These are phyloP conservation scores for Silybum marianum DNA, from an alignment of 129 eudicot species.

Conservation along the genomic window DNA sequence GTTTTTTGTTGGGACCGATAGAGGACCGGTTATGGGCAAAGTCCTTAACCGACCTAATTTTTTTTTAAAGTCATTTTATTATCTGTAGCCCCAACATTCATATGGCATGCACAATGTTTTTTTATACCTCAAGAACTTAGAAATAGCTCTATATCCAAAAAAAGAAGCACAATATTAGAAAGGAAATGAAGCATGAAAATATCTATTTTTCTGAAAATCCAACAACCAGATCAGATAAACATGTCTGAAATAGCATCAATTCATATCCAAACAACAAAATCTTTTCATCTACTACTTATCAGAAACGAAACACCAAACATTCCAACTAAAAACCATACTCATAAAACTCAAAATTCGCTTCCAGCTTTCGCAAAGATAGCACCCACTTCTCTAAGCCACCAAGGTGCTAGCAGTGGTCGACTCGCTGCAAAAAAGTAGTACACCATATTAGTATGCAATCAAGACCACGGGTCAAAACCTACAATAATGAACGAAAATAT, in stretches of 20 bases:
- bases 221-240: not conserved
- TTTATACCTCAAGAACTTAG: not conserved
- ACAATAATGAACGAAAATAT: too few relatives aligned
- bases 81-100: too few relatives aligned
- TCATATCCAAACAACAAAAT: not conserved
- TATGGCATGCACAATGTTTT: too few relatives aligned
- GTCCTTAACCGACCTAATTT: too few relatives aligned
- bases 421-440: conserved; percentile 16
- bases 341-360: not conserved
- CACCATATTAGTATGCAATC: not conserved
- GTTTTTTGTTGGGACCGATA: too few relatives aligned
- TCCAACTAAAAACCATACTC: not conserved
- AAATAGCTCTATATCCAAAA: not conserved
- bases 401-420: conserved; percentile 41
- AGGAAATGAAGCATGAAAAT: not conserved
- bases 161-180: not conserved
- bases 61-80: too few relatives aligned
- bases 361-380: not conserved
- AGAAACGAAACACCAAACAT: not conserved
- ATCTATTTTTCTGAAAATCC: not conserved
- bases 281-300: not conserved
- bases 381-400: conserved; percentile 27
- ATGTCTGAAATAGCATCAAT: not conserved
- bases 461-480: not conserved
- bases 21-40: too few relatives aligned